Evolutionary conservation across 345 rosid genomes (phyloP).

Genomic region (Moricandia moricandioides): DNA sequence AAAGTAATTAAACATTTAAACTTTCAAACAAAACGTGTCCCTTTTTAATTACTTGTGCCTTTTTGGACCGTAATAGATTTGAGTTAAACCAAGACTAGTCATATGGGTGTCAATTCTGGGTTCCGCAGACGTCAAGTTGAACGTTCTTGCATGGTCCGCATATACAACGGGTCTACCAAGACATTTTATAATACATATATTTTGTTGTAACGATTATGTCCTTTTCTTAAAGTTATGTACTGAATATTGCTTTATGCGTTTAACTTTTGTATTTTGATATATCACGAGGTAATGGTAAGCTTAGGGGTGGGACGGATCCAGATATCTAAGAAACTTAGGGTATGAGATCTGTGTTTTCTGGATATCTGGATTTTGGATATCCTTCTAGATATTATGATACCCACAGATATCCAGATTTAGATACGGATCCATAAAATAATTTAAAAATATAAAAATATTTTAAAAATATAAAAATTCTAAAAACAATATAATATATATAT

Average conservation of each 20-base stretch:
- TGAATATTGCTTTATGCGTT: neutral
- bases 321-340: too few species aligned
- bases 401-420: too few species aligned
- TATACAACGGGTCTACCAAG: neutral
- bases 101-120: neutral
- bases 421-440: too few species aligned
- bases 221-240: neutral
- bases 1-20: neutral
- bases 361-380: too few species aligned
- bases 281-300: too few species aligned
- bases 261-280: neutral
- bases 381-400: too few species aligned
- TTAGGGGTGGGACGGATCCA: too few species aligned
- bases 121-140: conserved; percentile 1
- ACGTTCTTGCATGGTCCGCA: neutral
- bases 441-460: too few species aligned
- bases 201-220: neutral
- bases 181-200: neutral
- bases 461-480: too few species aligned
- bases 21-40: conserved; percentile 7
- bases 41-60: conserved; percentile 4
- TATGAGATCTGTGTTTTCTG: too few species aligned
- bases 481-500: too few species aligned
- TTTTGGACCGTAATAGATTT: neutral
- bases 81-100: neutral